Evolutionary conservation across 2,329 filamentous ascomycete genomes (phyloP), one percentile per base, ranked within the genome.

Genomic region (Calonectria pauciramosa): DNA sequence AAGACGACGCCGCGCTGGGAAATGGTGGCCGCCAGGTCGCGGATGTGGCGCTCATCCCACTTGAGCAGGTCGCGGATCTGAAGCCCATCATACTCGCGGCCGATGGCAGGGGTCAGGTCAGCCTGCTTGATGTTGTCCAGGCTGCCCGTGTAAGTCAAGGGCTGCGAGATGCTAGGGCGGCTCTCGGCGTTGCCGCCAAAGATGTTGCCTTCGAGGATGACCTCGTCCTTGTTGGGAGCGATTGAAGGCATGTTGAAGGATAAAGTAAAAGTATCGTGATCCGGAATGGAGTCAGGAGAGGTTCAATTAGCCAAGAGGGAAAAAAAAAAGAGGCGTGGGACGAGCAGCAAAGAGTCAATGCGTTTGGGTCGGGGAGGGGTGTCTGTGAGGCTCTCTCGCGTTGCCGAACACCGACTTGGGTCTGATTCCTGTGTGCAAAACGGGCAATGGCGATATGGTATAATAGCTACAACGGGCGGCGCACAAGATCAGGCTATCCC

Each of bases 11-110:
- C 84, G 8, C 84, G 81, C 73, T 86, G 83, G 18, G 84, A 85
- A 63, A 86, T 87, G 3, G 88, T 90, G 69, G 89, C 87, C 26
- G 89, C 90, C 23, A 92, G 84, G 76, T 91, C 90, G 23, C 86
- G 87, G 41, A 92, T 85, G 65, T 89, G 83, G 23, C 87, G 84
- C 51, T 91, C 89, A 54, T 85, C 83, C 68, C 80, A 82, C 70
- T 80, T 77, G 49, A 86, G 76, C 36, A 86, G 69, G 79, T 84
- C 80, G 20, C 75, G 79, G 44, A 86, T 80, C 69, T 86, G 83
- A 16, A 86, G 82, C 13, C 80, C 82, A 13, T 80, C 80, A 77
- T 87, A 90, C 78, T 90, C 89, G 38, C 86, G 86, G 1, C 89
- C 89, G 52, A 90, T 89, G 56, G 87, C 85, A 13, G 88, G 88